Evolutionary conservation across 331 rosid genomes (phyloP).

Genomic region (Ulmus americana): DNA sequence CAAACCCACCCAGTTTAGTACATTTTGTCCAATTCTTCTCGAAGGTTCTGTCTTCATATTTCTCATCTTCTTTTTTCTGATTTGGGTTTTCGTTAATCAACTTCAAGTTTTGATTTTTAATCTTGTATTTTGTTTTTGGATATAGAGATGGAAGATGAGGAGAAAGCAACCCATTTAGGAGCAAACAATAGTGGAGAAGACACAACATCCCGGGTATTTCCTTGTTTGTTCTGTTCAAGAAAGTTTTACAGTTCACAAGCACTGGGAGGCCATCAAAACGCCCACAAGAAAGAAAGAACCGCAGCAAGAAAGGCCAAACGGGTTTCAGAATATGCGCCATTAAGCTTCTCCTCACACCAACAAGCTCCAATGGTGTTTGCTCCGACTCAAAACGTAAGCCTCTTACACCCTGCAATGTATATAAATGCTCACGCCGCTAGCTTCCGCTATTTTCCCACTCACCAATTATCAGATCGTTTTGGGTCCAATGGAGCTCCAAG

Average conservation of each 20-base stretch:
- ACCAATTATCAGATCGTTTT: slow-evolving; percentile 32
- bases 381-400: slow-evolving; percentile 33
- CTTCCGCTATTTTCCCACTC: slow-evolving; percentile 32
- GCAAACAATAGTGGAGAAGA: slow-evolving; percentile 28
- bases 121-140: neutral
- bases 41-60: slow-evolving; percentile 1
- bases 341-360: slow-evolving; percentile 25
- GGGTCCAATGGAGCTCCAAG: slow-evolving; percentile 41
- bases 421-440: slow-evolving; percentile 48
- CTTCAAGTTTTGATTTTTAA: neutral
- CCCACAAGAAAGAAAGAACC: slow-evolving; percentile 75
- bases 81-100: neutral
- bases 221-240: slow-evolving; percentile 72
- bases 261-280: slow-evolving; percentile 88
- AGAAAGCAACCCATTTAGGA: slow-evolving; percentile 23
- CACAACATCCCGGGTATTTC: slow-evolving; percentile 44
- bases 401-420: slow-evolving; percentile 40
- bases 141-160: slow-evolving; percentile 44
- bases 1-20: slow-evolving; percentile 3
- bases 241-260: slow-evolving; percentile 79
- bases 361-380: slow-evolving; percentile 35
- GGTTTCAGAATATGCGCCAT: slow-evolving; percentile 19
- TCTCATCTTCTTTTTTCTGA: neutral
- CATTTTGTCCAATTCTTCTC: slow-evolving; percentile 3
- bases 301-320: slow-evolving; percentile 69